Percentiles rank a stretch among this genome's conserved stretches.
These are phyloP conservation scores for Takashimella koratensis DNA, from an alignment of 1,284 basidiomycete species.

Conservation along the genomic window DNA sequence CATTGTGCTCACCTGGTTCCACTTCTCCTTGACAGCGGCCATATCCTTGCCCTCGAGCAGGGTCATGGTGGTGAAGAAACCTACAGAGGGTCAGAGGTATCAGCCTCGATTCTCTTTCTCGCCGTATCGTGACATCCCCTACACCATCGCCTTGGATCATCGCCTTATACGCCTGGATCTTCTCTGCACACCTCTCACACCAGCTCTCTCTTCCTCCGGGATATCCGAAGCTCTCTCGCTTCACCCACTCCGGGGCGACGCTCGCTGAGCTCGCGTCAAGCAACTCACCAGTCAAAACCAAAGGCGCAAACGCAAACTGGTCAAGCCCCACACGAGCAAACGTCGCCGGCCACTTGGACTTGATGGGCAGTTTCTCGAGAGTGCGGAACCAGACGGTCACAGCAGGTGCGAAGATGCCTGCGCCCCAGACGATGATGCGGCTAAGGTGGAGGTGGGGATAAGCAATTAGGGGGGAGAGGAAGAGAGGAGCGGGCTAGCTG, in stretches of 20 bases:
- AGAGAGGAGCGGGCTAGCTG: background rate
- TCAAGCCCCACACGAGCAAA: constrained; percentile 46
- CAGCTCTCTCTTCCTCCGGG: too few relatives aligned
- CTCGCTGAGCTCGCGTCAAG: too few relatives aligned
- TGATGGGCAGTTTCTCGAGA: constrained; percentile 42
- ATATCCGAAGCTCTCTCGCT: too few relatives aligned
- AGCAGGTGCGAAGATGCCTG: constrained; percentile 48
- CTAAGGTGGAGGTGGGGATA: constrained; percentile 15
- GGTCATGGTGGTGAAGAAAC: constrained; percentile 53
- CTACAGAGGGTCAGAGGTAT: constrained; percentile 17
- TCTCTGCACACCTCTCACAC: too few relatives aligned
- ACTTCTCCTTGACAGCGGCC: constrained; percentile 45
- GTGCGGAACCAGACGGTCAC: constrained; percentile 47
- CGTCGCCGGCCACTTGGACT: constrained; percentile 34
- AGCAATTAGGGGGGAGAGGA: background rate
- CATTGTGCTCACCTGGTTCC: constrained; percentile 29
- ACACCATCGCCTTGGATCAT: too few relatives aligned
- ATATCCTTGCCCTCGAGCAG: constrained; percentile 50
- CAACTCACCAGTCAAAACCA: constrained; percentile 39
- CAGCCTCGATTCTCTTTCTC: too few relatives aligned
- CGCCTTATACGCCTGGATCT: too few relatives aligned
- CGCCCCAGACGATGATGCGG: constrained; percentile 49
- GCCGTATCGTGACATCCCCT: too few relatives aligned
- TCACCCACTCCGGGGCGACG: too few relatives aligned
- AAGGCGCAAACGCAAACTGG: constrained; percentile 51